Evolutionary conservation across 805 yeast species (phyloP).

Genomic region (Cephaloascus fragrans): DNA sequence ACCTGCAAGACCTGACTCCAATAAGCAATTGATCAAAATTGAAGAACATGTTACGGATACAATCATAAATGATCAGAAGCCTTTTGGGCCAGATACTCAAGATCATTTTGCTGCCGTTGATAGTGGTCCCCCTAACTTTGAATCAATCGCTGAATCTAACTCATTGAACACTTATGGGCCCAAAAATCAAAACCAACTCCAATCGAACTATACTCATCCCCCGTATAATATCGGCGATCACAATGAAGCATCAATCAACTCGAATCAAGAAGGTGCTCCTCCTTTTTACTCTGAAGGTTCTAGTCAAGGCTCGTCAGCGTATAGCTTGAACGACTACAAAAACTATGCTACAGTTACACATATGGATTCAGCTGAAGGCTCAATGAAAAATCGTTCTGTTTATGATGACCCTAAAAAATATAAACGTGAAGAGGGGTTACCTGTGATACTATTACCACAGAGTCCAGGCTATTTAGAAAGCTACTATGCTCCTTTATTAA

Average conservation of each 20-base stretch:
- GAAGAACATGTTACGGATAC: no score
- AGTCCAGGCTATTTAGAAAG: slow-evolving; percentile 21
- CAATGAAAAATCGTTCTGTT: slow-evolving; percentile 3
- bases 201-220: no score
- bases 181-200: not conserved
- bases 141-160: no score
- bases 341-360: not conserved
- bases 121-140: no score
- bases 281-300: not conserved
- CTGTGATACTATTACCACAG: slow-evolving; percentile 24
- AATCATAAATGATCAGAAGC: no score
- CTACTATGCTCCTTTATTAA: slow-evolving; percentile 29
- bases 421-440: slow-evolving; percentile 9
- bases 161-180: not conserved
- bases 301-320: not conserved
- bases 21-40: not conserved
- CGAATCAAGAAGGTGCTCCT: no score
- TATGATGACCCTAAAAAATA: slow-evolving; percentile 20
- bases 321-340: not conserved
- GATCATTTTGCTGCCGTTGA: no score
- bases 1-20: slow-evolving; percentile 1
- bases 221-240: no score
- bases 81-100: no score
- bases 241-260: no score
- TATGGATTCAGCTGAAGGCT: not conserved